Evolutionary conservation across 108 stramenopile species (phyloP).

Genomic region (Asterionellopsis glacialis): DNA sequence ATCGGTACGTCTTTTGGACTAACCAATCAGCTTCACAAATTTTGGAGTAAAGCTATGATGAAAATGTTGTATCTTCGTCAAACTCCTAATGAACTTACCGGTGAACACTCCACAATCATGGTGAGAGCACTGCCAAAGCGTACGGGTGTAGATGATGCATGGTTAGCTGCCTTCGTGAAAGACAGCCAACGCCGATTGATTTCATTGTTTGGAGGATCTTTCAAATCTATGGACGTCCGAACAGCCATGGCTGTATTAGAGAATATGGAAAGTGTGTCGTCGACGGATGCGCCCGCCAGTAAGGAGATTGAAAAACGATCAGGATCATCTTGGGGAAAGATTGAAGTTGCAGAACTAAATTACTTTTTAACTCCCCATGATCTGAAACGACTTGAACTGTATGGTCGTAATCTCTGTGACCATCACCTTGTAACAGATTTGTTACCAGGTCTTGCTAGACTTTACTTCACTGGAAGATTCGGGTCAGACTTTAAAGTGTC

Average conservation of each 20-base stretch:
- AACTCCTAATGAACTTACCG: constrained; percentile 97
- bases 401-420: constrained; percentile 97
- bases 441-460: constrained; percentile 74
- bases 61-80: constrained; percentile 93
- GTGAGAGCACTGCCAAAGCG: constrained; percentile 76
- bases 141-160: constrained; percentile 81
- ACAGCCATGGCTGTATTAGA: constrained; percentile 76
- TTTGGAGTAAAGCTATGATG: constrained; percentile 92
- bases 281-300: constrained; percentile 30
- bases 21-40: constrained; percentile 85
- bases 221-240: constrained; percentile 78
- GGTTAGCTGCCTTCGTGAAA: constrained; percentile 88
- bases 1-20: constrained; percentile 95
- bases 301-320: constrained; percentile 40
- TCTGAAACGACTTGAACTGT: constrained; percentile 93
- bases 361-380: constrained; percentile 91
- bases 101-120: constrained; percentile 95
- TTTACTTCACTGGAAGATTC: constrained; percentile 91
- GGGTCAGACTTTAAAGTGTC: constrained; percentile 71
- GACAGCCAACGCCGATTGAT: constrained; percentile 89
- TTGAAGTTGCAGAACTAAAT: constrained; percentile 74
- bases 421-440: constrained; percentile 97
- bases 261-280: constrained; percentile 28
- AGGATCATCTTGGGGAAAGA: constrained; percentile 34
- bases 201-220: constrained; percentile 77